Conservation (phyloP, 2,329 filamentous ascomycete species). For the Pestalotiopsis sp. region DNA sequence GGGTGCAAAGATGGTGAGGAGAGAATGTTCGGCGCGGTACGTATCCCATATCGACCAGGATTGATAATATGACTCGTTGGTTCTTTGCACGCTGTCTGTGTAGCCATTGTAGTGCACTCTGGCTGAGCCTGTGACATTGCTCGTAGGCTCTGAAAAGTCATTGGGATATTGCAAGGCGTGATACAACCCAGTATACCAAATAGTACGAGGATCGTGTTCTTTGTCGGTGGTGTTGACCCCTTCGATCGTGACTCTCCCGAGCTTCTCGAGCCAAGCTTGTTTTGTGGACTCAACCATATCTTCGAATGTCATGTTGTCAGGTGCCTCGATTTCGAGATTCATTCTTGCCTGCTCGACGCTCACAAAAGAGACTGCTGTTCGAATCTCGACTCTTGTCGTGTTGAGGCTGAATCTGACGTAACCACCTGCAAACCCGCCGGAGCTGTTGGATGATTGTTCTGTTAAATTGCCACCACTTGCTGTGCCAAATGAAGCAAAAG, state of each 20-base stretch:
- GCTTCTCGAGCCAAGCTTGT: constrained; percentile 45
- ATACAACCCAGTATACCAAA: constrained; percentile 49
- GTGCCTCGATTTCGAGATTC: constrained; percentile 47
- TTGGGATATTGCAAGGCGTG: constrained; percentile 50
- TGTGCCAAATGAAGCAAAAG: constrained; percentile 40
- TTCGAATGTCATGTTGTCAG: constrained; percentile 37
- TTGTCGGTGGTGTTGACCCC: constrained; percentile 40
- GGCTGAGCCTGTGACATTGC: constrained; percentile 15
- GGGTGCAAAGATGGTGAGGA: constrained; percentile 46
- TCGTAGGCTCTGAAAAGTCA: constrained; percentile 47
- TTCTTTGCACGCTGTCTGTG: constrained; percentile 43
- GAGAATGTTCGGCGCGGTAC: constrained; percentile 47
- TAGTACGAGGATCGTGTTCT: constrained; percentile 43
- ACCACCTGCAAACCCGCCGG: constrained; percentile 38
- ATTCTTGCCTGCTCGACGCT: constrained; percentile 47
- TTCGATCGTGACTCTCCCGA: constrained; percentile 45
- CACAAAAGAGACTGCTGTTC: constrained; percentile 48
- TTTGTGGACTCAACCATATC: constrained; percentile 42
- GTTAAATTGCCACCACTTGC: constrained; percentile 30
- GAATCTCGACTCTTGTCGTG: constrained; percentile 40
- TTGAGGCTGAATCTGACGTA: constrained; percentile 40
- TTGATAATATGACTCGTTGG: constrained; percentile 49
- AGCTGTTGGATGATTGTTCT: constrained; percentile 21
- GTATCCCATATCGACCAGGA: constrained; percentile 55
- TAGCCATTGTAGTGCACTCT: constrained; percentile 48